phyloP scores from a whole-genome alignment of 495 filamentous ascomycete genomes.

The Cudoniella acicularis region DNA sequence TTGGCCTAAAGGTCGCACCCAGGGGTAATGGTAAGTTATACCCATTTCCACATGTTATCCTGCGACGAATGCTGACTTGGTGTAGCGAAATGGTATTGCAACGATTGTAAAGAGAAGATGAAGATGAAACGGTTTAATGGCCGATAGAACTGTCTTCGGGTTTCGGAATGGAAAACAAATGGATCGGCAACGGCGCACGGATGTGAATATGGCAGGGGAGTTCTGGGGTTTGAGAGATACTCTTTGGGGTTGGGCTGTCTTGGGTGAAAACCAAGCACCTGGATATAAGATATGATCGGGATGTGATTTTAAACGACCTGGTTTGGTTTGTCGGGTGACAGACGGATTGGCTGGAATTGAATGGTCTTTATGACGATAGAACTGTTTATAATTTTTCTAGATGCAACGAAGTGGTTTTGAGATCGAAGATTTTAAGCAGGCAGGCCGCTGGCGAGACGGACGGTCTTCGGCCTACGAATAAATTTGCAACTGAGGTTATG shows the following conservation, averaged over 20 bases:
- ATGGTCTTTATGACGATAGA: background rate
- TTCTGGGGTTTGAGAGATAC: slow-evolving; percentile 15
- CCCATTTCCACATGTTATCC: background rate
- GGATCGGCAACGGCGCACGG: background rate
- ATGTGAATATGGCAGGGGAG: slow-evolving; percentile 3
- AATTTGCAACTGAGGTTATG: background rate
- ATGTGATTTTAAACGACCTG: background rate
- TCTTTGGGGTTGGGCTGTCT: background rate
- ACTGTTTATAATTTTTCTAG: background rate
- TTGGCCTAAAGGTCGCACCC: slow-evolving; percentile 81
- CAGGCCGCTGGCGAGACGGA: background rate
- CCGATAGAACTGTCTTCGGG: slow-evolving; percentile 24
- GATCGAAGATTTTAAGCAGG: background rate
- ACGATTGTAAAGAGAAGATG: slow-evolving; percentile 76
- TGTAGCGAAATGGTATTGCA: slow-evolving; percentile 86
- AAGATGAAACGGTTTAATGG: slow-evolving; percentile 37
- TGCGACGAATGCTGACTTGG: slow-evolving; percentile 6
- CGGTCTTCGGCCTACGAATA: background rate
- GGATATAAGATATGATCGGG: slow-evolving; percentile 7
- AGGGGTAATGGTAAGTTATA: slow-evolving; percentile 71
- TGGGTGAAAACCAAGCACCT: slow-evolving; percentile 5
- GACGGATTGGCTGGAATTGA: background rate
- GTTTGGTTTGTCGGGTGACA: background rate
- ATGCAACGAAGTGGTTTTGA: slow-evolving; percentile 8
- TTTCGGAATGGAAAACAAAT: background rate